Evolutionary conservation across 176 grass and related monocot species (phyloP).

Genomic region (Lolium perenne): DNA sequence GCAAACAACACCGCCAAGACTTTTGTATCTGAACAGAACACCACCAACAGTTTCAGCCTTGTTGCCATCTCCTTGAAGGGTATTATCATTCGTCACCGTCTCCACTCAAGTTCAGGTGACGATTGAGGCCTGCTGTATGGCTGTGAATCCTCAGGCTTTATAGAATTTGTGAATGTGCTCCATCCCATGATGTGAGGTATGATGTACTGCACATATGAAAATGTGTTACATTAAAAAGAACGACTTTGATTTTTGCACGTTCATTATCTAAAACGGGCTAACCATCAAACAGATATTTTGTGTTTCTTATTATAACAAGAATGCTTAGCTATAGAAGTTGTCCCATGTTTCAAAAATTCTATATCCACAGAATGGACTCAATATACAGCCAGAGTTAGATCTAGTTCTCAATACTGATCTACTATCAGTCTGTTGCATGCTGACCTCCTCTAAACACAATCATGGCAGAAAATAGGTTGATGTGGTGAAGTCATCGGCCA

Average conservation of each 20-base stretch:
- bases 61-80: background rate
- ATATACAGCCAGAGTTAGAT: background rate
- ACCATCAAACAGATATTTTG: no score
- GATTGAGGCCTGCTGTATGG: conserved; percentile 50
- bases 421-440: background rate
- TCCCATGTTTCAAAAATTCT: background rate
- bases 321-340: background rate
- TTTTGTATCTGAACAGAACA: background rate
- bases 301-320: no score
- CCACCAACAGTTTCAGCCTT: background rate
- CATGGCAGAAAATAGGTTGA: background rate
- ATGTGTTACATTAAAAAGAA: background rate
- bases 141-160: conserved; percentile 61
- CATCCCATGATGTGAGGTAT: conserved; percentile 89
- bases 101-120: conserved; percentile 73
- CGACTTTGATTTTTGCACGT: background rate
- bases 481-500: background rate
- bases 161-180: conserved; percentile 77
- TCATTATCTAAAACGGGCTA: background rate
- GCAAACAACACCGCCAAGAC: background rate
- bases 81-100: conserved; percentile 36
- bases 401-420: background rate
- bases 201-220: conserved; percentile 80
- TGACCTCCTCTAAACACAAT: background rate
- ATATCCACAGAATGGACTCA: conserved; percentile 6